phyloP scores from a whole-genome alignment of 148 eudicot genomes.

The Hydrangea macrophylla region DNA sequence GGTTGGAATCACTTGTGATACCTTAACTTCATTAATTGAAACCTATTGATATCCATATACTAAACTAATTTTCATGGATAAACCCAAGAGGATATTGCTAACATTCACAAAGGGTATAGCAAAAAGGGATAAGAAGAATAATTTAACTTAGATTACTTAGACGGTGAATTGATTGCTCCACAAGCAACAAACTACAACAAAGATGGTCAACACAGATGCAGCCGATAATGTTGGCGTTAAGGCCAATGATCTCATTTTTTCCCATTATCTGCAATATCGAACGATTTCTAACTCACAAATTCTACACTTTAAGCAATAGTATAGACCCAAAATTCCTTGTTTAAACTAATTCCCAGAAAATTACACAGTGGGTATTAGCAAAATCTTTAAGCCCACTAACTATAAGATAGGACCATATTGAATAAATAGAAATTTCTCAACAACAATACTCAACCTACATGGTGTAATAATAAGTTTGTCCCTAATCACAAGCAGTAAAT shows the following conservation, averaged over 20 bases:
- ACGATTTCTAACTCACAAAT: neutral
- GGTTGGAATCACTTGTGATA: neutral
- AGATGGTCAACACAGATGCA: conserved; percentile 82
- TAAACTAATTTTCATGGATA: too few species aligned
- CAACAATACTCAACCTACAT: neutral
- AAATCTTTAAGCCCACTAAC: neutral
- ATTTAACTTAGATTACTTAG: conserved; percentile 56
- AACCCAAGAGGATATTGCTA: neutral
- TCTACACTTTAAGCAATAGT: neutral
- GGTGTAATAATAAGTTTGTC: too few species aligned
- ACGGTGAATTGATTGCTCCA: conserved; percentile 86
- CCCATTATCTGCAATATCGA: conserved; percentile 39
- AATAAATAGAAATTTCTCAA: neutral
- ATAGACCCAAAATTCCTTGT: neutral
- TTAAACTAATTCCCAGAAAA: neutral
- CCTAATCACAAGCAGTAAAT: too few species aligned
- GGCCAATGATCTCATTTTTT: conserved; percentile 68
- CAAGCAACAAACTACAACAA: conserved; percentile 87
- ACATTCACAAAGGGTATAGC: neutral
- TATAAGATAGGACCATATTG: too few species aligned
- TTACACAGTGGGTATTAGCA: neutral
- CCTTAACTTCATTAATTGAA: conserved; percentile 4
- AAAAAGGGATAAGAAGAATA: neutral
- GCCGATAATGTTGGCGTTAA: conserved; percentile 97
- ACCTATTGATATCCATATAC: too few species aligned